Evolutionary conservation across 352 stramenopile genomes (phyloP), one percentile per base, ranked within the genome.

Genomic region (Achlya hypogyna): DNA sequence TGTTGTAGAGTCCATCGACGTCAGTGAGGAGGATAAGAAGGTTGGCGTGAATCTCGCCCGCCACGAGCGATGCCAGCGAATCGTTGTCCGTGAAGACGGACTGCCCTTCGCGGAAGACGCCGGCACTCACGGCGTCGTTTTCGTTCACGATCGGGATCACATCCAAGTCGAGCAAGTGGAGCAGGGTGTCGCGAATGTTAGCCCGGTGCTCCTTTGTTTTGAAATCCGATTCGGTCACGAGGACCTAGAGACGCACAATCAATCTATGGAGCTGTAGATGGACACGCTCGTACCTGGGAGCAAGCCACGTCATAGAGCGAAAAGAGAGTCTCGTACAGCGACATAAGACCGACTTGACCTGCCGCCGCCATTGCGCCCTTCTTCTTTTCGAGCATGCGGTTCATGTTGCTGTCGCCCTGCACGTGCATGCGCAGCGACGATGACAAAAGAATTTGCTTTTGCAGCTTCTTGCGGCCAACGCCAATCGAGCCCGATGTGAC

Each of bases 131-230:
- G 0, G 96, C 94, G 84, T 99, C 97, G 75, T 99, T 99, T 72
- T 99, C 96, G 75, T 99, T 99, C 38, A 99, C 89, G 72, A 99
- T 98, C 6, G 97, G 97, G 25, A 99, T 93, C 56, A 98, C 96
- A 32, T 97, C 96, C n/a, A 98, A 75, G 65, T 89, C 82, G 20
- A 99, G 77, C 42, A 99, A 77, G 35, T 91, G 89, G 40, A 93
- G 75, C 72, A 96, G 86, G n/a, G 89, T 96, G 70, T 95, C 83
- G 68, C 81, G 82, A 79, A 89, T 89, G 53, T 90, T 94, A 22
- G 82, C 81, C 45, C 85, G 83, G 64, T 91, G 89, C 62, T 92
- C 83, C 27, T 77, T 81, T 29, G 85, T 92, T 71, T 91, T 91
- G 51, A 94, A 94, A 72, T 94, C 85, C 23, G 72, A 79, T 18